Conservation (phyloP, 73 alveolate genomes). For the Paramecium tetraurelia region DNA sequence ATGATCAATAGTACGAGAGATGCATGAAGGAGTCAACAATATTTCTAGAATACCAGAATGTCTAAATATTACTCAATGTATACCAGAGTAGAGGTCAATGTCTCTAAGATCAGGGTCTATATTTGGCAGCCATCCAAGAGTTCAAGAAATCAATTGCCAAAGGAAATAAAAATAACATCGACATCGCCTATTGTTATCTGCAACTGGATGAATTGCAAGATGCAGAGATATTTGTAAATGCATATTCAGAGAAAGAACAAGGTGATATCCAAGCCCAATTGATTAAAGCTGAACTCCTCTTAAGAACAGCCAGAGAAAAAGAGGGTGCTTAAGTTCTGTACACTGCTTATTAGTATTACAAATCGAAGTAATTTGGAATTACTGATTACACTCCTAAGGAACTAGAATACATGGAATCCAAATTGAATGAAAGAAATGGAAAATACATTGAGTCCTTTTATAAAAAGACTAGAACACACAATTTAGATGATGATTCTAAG, state of each 20-base stretch:
- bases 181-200: background rate
- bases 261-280: background rate
- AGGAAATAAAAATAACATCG: background rate
- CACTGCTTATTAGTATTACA: background rate
- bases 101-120: background rate
- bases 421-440: background rate
- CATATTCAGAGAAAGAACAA: background rate
- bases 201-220: background rate
- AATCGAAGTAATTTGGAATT: background rate
- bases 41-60: background rate
- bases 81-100: background rate
- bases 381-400: background rate
- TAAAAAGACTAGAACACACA: background rate
- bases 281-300: background rate
- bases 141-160: background rate
- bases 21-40: background rate
- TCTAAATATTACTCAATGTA: background rate
- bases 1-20: background rate
- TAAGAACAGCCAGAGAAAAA: background rate
- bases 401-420: background rate
- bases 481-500: background rate
- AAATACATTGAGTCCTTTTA: background rate
- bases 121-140: background rate
- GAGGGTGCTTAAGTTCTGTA: background rate
- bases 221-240: background rate